phyloP scores from a whole-genome alignment of 148 eudicot species.

The Heliosperma pusillum region DNA sequence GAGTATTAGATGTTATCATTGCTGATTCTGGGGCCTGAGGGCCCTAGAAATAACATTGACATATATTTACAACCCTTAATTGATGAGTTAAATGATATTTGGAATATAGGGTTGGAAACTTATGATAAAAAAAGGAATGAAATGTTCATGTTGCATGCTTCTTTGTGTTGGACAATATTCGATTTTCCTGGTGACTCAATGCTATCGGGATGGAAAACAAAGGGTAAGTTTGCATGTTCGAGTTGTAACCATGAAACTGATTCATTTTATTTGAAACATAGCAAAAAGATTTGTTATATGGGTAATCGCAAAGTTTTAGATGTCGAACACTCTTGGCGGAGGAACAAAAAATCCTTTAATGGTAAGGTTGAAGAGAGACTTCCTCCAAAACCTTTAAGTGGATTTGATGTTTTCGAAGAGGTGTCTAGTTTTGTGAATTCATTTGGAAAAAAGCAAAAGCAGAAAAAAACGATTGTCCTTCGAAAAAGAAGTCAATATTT shows the following conservation, averaged over 20 bases:
- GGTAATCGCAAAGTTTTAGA: constrained; percentile 3
- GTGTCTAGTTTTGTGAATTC: neutral
- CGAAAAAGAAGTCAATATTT: neutral
- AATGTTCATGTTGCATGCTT: constrained; percentile 10
- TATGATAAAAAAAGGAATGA: constrained; percentile 11
- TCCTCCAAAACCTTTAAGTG: neutral
- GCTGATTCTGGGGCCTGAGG: neutral
- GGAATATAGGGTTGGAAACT: constrained; percentile 6
- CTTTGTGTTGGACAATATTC: constrained; percentile 9
- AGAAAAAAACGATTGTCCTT: neutral
- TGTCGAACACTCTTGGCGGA: constrained; percentile 2
- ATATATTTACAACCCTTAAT: neutral
- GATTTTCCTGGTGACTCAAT: constrained; percentile 14
- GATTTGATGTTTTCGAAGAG: neutral
- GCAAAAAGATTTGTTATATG: constrained; percentile 13
- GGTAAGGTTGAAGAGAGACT: neutral
- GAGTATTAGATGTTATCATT: neutral
- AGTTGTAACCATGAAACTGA: neutral
- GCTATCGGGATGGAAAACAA: constrained; percentile 13
- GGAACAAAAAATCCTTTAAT: neutral
- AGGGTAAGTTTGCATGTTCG: constrained; percentile 10
- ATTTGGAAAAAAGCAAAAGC: neutral
- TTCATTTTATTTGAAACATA: neutral
- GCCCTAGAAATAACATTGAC: neutral
- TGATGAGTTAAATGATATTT: constrained; percentile 15